phyloP scores from a whole-genome alignment of 148 eudicot species.

The Camellia granthamiana region DNA sequence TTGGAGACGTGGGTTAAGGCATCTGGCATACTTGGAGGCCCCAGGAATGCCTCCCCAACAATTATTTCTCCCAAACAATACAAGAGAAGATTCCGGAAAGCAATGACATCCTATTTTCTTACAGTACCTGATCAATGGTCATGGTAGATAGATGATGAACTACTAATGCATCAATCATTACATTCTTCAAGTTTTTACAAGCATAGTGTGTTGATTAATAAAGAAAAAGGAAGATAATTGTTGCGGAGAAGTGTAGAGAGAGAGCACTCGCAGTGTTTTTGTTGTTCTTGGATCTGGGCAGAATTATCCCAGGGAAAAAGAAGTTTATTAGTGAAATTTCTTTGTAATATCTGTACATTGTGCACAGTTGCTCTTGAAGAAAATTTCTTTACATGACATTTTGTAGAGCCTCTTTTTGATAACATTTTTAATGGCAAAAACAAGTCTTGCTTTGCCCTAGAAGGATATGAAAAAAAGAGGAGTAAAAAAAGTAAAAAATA shows the following conservation, averaged over 20 bases:
- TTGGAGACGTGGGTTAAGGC: conserved; percentile 99
- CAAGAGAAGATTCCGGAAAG: conserved; percentile 91
- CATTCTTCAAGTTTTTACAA: background rate
- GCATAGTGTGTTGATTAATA: background rate
- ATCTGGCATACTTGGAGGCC: conserved; percentile 92
- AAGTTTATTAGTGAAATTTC: background rate
- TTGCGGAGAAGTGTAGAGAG: background rate
- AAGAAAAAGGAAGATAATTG: background rate
- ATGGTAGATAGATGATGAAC: conserved; percentile 23
- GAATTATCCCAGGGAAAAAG: background rate
- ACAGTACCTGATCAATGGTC: conserved; percentile 97
- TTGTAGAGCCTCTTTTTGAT: background rate
- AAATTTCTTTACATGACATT: background rate
- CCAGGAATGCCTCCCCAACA: conserved; percentile 81
- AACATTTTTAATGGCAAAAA: too few relatives aligned
- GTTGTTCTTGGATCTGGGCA: background rate
- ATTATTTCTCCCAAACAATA: conserved; percentile 89
- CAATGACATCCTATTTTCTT: conserved; percentile 90
- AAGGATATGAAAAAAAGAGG: too few relatives aligned
- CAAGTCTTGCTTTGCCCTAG: too few relatives aligned
- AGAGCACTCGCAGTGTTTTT: background rate
- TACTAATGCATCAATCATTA: background rate
- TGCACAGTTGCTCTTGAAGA: background rate
- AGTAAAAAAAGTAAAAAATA: too few relatives aligned
- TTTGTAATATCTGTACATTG: background rate